Percentiles rank a stretch among this genome's conserved stretches.
phyloP scores from a whole-genome alignment of 306 rosid genomes.

The Rubus parviflorus region DNA sequence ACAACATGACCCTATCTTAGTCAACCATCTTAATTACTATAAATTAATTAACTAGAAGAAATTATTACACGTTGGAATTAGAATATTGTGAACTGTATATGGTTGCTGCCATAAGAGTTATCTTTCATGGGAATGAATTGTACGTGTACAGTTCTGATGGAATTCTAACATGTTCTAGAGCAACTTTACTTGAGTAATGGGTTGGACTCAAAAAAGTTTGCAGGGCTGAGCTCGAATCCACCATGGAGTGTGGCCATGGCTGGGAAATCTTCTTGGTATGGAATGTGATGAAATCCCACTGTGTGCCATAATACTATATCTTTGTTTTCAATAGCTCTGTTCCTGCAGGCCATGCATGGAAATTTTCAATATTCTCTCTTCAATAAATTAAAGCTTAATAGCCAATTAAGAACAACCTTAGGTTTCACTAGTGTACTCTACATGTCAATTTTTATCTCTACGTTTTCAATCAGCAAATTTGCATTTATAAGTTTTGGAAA shows the following conservation, averaged over 20 bases:
- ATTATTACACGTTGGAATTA: not conserved
- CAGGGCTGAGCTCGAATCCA: constrained; percentile 84
- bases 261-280: constrained; percentile 87
- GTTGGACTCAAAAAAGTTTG: constrained; percentile 70
- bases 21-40: not conserved
- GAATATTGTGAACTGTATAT: not conserved
- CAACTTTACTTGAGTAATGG: constrained; percentile 46
- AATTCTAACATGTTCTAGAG: not conserved
- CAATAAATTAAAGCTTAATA: not conserved
- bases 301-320: constrained; percentile 88
- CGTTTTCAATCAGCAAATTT: too few relatives aligned
- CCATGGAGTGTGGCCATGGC: constrained; percentile 69
- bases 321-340: constrained; percentile 70
- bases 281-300: constrained; percentile 79
- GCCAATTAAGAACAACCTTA: too few relatives aligned
- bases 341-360: constrained; percentile 36
- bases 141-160: not conserved
- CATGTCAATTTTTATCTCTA: too few relatives aligned
- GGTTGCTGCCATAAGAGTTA: not conserved
- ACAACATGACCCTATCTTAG: not conserved
- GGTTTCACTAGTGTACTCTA: too few relatives aligned
- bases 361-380: not conserved
- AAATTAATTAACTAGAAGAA: too few relatives aligned
- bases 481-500: not conserved
- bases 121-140: not conserved